phyloP scores from a whole-genome alignment of 2,329 filamentous ascomycete genomes.

The Daldinia sp. region DNA sequence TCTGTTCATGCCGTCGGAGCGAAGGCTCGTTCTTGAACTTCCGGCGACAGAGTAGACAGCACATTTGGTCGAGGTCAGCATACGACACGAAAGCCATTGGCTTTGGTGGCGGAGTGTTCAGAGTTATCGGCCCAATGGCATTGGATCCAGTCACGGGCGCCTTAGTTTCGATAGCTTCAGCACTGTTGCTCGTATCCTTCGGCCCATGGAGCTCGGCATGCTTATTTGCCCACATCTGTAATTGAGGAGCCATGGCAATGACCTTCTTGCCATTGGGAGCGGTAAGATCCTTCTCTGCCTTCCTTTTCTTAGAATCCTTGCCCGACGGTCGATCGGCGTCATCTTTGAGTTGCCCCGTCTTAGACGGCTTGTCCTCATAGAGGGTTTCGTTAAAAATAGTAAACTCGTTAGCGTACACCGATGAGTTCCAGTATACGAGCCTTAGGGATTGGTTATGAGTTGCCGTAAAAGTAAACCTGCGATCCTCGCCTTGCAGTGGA shows the following conservation, averaged over 20 bases:
- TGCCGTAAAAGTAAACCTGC: constrained; percentile 73
- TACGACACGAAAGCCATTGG: constrained; percentile 62
- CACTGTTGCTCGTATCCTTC: constrained; percentile 46
- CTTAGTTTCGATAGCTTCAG: constrained; percentile 47
- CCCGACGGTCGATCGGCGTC: constrained; percentile 45
- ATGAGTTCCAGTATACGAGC: constrained; percentile 79
- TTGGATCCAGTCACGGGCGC: constrained; percentile 41
- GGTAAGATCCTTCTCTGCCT: constrained; percentile 56
- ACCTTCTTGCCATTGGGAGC: constrained; percentile 54
- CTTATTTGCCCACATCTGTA: constrained; percentile 76
- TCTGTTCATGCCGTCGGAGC: constrained; percentile 55
- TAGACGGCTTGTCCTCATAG: constrained; percentile 51
- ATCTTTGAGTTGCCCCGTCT: constrained; percentile 48
- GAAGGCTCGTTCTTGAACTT: constrained; percentile 52
- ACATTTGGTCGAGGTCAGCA: constrained; percentile 60
- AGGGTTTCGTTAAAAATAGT: constrained; percentile 63
- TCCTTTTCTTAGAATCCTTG: constrained; percentile 51
- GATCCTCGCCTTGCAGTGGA: constrained; percentile 61
- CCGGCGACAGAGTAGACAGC: constrained; percentile 54
- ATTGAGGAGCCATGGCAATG: constrained; percentile 67
- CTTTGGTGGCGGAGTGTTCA: constrained; percentile 30
- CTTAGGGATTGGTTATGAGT: constrained; percentile 72
- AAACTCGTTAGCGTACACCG: constrained; percentile 73
- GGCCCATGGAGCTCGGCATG: constrained; percentile 72
- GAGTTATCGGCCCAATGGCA: constrained; percentile 34